These are phyloP conservation scores for Prunus armeniaca DNA, from an alignment of 306 rosid genomes.

Conservation along the genomic window DNA sequence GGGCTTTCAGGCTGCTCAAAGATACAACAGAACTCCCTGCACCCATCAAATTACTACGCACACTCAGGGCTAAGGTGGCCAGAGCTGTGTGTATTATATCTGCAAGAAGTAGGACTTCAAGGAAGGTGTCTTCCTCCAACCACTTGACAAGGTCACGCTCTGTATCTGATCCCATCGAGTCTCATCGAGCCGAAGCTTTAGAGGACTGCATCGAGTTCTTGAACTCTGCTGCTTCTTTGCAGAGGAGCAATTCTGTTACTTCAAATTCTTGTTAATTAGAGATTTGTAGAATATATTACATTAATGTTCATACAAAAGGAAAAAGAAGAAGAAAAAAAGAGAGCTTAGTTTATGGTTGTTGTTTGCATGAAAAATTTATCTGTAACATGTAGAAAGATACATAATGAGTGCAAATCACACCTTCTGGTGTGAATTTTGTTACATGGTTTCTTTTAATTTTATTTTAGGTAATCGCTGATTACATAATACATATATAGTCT, in stretches of 20 bases:
- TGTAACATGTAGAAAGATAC: neutral
- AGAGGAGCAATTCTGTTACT: conserved; percentile 48
- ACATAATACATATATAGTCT: neutral
- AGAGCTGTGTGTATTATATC: conserved; percentile 51
- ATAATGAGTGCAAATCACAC: conserved; percentile 4
- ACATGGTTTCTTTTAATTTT: too few relatives aligned
- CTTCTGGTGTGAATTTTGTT: neutral
- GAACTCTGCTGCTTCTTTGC: conserved; percentile 78
- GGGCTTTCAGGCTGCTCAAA: conserved; percentile 46
- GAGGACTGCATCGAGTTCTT: conserved; percentile 88
- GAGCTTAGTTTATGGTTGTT: neutral
- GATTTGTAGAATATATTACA: neutral
- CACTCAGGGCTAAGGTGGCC: conserved; percentile 61
- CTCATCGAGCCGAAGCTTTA: conserved; percentile 75
- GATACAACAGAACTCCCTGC: conserved; percentile 33
- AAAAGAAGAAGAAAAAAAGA: neutral
- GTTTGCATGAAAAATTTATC: neutral
- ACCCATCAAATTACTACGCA: conserved; percentile 51
- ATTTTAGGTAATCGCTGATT: neutral
- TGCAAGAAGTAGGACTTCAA: conserved; percentile 48
- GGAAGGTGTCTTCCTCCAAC: conserved; percentile 70
- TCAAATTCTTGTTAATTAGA: conserved; percentile 20
- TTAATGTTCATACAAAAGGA: conserved; percentile 3
- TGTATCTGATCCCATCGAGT: conserved; percentile 59
- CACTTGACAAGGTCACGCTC: conserved; percentile 59